Conservation (phyloP, 2,329 filamentous ascomycete genomes). For the Sporothrix variecibatus region DNA sequence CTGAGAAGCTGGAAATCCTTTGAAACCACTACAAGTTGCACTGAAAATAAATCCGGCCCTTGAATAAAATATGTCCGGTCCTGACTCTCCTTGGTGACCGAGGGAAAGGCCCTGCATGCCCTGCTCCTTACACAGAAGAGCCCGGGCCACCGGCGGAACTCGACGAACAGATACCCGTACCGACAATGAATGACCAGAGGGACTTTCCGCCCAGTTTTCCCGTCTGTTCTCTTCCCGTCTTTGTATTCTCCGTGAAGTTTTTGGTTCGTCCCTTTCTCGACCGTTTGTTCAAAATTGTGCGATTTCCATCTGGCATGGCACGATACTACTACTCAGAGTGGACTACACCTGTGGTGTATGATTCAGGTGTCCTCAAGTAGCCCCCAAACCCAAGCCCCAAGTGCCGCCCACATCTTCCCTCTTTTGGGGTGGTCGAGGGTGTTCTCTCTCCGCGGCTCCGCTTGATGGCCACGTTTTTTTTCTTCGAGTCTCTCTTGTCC, state of each 20-base stretch:
- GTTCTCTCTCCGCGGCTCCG: not conserved
- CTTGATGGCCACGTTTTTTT: slow-evolving; percentile 2
- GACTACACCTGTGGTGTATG: not conserved
- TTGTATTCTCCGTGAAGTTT: not conserved
- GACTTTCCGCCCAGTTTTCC: not conserved
- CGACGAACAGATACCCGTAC: not conserved
- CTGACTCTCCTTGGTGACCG: not conserved
- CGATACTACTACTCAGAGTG: not conserved
- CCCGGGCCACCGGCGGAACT: not conserved
- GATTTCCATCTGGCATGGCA: not conserved
- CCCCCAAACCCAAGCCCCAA: no score
- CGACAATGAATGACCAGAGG: not conserved
- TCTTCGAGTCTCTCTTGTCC: no score
- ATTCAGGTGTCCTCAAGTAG: not conserved
- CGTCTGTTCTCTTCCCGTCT: not conserved
- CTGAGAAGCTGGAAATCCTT: not conserved
- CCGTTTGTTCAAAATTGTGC: not conserved
- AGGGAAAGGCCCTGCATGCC: not conserved
- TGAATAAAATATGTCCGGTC: no score
- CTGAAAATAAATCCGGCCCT: not conserved
- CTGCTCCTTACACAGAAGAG: not conserved
- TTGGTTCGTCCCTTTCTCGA: not conserved
- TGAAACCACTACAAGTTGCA: not conserved
- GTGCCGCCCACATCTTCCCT: not conserved
- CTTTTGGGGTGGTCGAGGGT: not conserved